Percentiles rank a stretch among this genome's conserved stretches.
Evolutionary conservation across 2,329 filamentous ascomycete genomes (phyloP).

Genomic region (Cercospora sp.): DNA sequence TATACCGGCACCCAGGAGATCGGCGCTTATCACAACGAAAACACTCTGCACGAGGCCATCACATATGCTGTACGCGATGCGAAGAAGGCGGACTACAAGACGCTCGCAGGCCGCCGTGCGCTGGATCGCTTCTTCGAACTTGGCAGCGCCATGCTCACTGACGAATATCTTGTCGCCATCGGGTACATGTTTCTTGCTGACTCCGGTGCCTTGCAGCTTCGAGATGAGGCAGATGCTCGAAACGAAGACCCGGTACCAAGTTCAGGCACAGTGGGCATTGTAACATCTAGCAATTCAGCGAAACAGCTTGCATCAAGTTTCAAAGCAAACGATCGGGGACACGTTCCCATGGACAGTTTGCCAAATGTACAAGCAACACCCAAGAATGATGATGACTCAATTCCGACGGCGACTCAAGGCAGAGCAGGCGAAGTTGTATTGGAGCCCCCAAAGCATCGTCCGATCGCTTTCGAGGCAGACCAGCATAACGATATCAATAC

Average conservation of each 20-base stretch:
- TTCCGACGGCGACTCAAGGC: background rate
- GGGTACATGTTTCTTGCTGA: background rate
- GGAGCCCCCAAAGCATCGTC: background rate
- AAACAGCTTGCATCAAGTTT: background rate
- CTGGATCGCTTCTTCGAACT: background rate
- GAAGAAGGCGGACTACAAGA: background rate
- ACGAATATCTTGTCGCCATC: background rate
- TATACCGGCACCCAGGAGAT: background rate
- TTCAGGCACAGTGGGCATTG: background rate
- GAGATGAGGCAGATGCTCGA: background rate
- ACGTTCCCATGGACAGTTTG: background rate
- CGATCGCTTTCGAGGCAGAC: background rate
- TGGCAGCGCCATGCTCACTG: constrained; percentile 1
- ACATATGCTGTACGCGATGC: background rate
- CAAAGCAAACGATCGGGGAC: background rate
- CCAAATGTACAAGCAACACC: background rate
- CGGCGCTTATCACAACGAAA: background rate
- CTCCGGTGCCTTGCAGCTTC: background rate
- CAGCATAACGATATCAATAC: background rate
- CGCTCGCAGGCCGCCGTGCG: background rate
- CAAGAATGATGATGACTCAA: background rate
- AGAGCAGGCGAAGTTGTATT: no score
- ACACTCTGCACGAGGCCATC: constrained; percentile 6
- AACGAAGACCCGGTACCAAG: background rate
- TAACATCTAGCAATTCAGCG: background rate